Evolutionary conservation across 805 yeast species (phyloP), one percentile per base, ranked within the genome.

Genomic region (Priceomyces carsonii): DNA sequence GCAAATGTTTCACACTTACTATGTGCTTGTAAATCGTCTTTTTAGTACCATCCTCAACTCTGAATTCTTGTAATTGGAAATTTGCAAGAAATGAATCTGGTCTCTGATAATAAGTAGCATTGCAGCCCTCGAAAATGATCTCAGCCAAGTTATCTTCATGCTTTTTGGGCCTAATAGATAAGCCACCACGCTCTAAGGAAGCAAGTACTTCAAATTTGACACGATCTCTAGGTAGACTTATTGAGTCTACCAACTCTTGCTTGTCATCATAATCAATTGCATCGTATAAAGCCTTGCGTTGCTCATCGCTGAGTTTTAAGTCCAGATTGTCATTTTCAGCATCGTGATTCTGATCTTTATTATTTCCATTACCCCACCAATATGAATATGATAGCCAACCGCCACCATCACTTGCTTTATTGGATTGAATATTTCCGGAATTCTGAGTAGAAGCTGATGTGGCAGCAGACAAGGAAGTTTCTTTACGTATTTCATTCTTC

Each of bases 261-360:
- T 69, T 60, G 42, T 90, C 96, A 47, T 90, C 86, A 47, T 82
- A 90, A 43, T 90, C 99, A 44, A 93, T 90, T 0, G 97, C 95
- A 41, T 87, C 95, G 52, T 88, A 90, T 14, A 93, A 68, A 40
- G 95, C 99, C 52, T 87, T 74, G 43, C 86, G 73, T 52, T 93
- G 96, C 46, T 89, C 95, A 9, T 87, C 95, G 0, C 93, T 78
- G 56, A 93, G 47, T 19, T 49, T 48, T 22, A 68, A 43, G 30
- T 59, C 59, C 21, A 53, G 35, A 3, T 54, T 44, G 2, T 49
- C 53, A n/a, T n/a, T n/a, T n/a, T n/a, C n/a, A n/a, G n/a, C n/a
- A n/a, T n/a, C n/a, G n/a, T n/a, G n/a, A n/a, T n/a, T n/a, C 5
- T 25, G 29, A 21, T 48, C 75, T 5, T 69, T 66, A 18, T 80